Conservation (phyloP, 2,329 filamentous ascomycete species). For the Drechslerella stenobrocha region DNA sequence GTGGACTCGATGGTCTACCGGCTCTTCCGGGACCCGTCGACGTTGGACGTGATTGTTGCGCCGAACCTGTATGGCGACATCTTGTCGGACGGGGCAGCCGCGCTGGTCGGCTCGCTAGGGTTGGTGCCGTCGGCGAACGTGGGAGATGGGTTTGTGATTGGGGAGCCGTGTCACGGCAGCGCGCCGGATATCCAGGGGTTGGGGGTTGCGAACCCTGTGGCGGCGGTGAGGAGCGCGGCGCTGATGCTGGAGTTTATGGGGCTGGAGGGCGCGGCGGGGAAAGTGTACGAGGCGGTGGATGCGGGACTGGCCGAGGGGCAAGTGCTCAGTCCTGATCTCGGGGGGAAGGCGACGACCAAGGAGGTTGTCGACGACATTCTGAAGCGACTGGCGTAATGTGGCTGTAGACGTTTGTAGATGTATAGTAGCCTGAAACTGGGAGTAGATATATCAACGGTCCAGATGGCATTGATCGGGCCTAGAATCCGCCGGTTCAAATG, state of each 20-base stretch:
- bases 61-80: conserved; percentile 98
- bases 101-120: conserved; percentile 86
- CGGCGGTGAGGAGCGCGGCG: conserved; percentile 84
- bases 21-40: conserved; percentile 91
- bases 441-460: too few relatives aligned
- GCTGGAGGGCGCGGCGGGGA: conserved; percentile 80
- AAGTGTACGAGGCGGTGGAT: conserved; percentile 90
- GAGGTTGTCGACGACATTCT: conserved; percentile 87
- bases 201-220: conserved; percentile 93
- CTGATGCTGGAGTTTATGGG: conserved; percentile 96
- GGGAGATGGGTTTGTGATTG: conserved; percentile 89
- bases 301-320: conserved; percentile 81
- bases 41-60: conserved; percentile 97
- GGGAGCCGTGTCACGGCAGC: conserved; percentile 95
- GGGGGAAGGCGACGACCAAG: conserved; percentile 80
- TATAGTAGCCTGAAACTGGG: too few relatives aligned
- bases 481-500: too few relatives aligned
- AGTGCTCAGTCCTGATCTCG: conserved; percentile 84
- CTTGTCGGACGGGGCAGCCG: conserved; percentile 90
- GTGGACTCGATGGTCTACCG: conserved; percentile 99
- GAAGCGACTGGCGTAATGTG: conserved; percentile 63
- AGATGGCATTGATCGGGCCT: too few relatives aligned
- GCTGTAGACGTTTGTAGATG: background rate
- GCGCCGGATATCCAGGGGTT: conserved; percentile 93
- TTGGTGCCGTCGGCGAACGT: conserved; percentile 95